Conservation (phyloP, 208 protist genomes). For the Porcisia deanei region DNA sequence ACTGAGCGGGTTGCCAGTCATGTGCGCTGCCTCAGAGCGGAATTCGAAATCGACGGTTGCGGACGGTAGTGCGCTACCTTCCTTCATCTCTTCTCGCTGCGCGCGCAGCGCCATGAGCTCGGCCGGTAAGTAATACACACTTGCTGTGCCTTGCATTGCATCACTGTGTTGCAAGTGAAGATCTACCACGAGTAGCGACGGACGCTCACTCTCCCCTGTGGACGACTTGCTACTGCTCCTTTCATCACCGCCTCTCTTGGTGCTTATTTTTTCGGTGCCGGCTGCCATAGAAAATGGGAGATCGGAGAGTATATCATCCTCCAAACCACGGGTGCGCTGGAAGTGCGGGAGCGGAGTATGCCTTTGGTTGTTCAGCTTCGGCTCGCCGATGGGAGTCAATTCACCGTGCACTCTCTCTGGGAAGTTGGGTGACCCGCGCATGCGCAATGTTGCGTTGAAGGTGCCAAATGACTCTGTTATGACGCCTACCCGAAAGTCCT, state of each 20-base stretch:
- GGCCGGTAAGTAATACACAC: slow-evolving; percentile 50
- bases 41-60: slow-evolving; percentile 46
- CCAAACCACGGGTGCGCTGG: slow-evolving; percentile 21
- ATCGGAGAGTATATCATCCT: slow-evolving; percentile 34
- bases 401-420: slow-evolving; percentile 70
- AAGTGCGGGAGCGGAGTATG: slow-evolving; percentile 53
- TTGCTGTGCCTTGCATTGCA: slow-evolving; percentile 34
- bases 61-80: slow-evolving; percentile 30
- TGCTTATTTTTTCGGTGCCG: not conserved
- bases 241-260: not conserved
- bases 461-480: slow-evolving; percentile 58
- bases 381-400: slow-evolving; percentile 55
- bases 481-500: slow-evolving; percentile 74
- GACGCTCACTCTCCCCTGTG: slow-evolving; percentile 29
- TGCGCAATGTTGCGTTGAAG: slow-evolving; percentile 74
- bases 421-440: slow-evolving; percentile 55
- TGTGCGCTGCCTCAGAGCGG: slow-evolving; percentile 16
- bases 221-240: not conserved
- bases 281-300: slow-evolving; percentile 4
- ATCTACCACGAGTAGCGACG: slow-evolving; percentile 60
- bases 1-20: slow-evolving; percentile 38
- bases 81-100: slow-evolving; percentile 39
- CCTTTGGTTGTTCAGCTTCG: slow-evolving; percentile 11
- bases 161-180: slow-evolving; percentile 49
- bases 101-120: slow-evolving; percentile 34